Conservation (phyloP, 345 rosid genomes). For the Arabidopsis suecica region DNA sequence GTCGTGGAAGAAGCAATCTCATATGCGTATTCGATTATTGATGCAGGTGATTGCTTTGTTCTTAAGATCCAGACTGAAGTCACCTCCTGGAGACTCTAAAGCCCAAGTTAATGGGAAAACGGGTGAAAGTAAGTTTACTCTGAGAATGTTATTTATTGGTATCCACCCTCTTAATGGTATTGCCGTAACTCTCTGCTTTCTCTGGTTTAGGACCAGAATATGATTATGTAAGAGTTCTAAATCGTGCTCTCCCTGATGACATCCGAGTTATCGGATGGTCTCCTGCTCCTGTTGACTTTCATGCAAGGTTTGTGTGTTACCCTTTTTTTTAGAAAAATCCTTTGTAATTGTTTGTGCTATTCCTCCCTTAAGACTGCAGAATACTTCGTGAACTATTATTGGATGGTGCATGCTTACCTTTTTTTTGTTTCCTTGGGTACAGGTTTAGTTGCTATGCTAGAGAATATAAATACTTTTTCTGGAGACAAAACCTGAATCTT, state of each 20-base stretch:
- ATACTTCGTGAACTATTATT: slow-evolving; percentile 11
- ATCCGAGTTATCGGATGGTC: slow-evolving; percentile 91
- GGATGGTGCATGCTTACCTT: slow-evolving; percentile 6
- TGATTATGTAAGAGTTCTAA: slow-evolving; percentile 85
- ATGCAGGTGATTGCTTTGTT: slow-evolving; percentile 85
- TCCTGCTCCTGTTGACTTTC: slow-evolving; percentile 82
- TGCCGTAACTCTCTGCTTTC: slow-evolving; percentile 26
- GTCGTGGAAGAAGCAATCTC: slow-evolving; percentile 27
- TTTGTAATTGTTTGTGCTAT: neutral
- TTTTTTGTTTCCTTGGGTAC: slow-evolving; percentile 38
- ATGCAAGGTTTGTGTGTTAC: slow-evolving; percentile 72
- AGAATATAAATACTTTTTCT: slow-evolving; percentile 83
- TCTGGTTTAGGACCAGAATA: slow-evolving; percentile 66
- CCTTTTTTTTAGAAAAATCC: slow-evolving; percentile 10
- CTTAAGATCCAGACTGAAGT: slow-evolving; percentile 71
- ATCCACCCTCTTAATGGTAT: slow-evolving; percentile 6
- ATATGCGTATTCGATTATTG: slow-evolving; percentile 34
- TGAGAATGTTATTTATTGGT: slow-evolving; percentile 20
- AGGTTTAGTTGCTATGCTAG: slow-evolving; percentile 91
- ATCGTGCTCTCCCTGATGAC: slow-evolving; percentile 90
- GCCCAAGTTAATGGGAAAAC: slow-evolving; percentile 42
- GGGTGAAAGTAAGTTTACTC: slow-evolving; percentile 48
- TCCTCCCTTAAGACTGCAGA: neutral
- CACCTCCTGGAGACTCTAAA: slow-evolving; percentile 41
- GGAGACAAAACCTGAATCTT: slow-evolving; percentile 74